Conservation (phyloP, 2,329 filamentous ascomycete genomes). For the Colletotrichum tropicale region DNA sequence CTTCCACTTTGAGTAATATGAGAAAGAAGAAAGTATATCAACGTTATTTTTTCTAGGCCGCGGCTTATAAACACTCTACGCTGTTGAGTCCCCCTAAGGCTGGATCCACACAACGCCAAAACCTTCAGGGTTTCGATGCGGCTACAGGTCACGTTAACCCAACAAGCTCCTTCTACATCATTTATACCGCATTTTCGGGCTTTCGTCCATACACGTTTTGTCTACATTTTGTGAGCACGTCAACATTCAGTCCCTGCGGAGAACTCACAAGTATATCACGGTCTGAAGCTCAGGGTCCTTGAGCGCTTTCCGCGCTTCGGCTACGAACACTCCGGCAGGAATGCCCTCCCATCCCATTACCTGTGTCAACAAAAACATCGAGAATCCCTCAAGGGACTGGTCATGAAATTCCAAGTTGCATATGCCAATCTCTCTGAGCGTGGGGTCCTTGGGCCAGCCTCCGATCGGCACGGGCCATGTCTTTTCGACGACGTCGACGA, state of each 20-base stretch:
- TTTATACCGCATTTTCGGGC: not conserved
- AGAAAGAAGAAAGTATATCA: not conserved
- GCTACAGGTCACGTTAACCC: not conserved
- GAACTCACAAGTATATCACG: not conserved
- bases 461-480: conserved; percentile 25
- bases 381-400: conserved; percentile 32
- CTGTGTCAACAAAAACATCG: conserved; percentile 29
- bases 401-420: conserved; percentile 26
- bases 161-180: not conserved
- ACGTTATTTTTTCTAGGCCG: fast-evolving
- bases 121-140: not conserved
- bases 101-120: fast-evolving
- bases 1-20: not conserved
- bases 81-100: not conserved
- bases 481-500: conserved; percentile 18
- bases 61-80: not conserved
- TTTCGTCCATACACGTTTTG: conserved; percentile 7
- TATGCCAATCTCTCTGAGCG: conserved; percentile 25
- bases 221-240: not conserved
- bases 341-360: conserved; percentile 30
- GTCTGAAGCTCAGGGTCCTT: not conserved
- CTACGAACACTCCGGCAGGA: conserved; percentile 26
- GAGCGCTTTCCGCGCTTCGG: conserved; percentile 21
- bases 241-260: not conserved
- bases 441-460: conserved; percentile 24